Percentiles rank a stretch among this genome's conserved stretches.
Evolutionary conservation across 306 rosid species (phyloP).

Genomic region (Lagenaria siceraria): DNA sequence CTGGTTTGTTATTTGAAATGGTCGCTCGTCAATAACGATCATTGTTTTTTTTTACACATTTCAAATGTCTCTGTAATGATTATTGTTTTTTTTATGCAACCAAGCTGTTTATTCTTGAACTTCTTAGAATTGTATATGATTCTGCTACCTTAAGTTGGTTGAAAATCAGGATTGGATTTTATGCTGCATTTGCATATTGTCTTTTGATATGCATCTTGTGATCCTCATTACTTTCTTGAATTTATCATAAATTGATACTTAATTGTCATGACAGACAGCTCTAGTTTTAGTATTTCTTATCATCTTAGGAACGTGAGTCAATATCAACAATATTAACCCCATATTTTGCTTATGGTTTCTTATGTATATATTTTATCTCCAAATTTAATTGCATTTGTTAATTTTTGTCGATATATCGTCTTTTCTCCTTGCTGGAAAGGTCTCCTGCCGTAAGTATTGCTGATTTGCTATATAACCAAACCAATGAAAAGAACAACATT

Average conservation of each 20-base stretch:
- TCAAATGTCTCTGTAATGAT: no score
- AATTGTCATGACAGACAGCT: background rate
- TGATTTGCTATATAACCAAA: background rate
- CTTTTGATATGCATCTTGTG: background rate
- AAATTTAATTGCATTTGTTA: background rate
- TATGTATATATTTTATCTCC: background rate
- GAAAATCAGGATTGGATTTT: background rate
- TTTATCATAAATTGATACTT: background rate
- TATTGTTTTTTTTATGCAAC: background rate
- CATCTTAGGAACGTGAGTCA: background rate
- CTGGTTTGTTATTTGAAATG: no score
- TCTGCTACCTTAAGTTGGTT: background rate
- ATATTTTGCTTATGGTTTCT: background rate
- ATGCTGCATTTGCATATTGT: background rate
- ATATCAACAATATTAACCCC: background rate
- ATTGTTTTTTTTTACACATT: background rate
- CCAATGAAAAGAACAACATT: background rate
- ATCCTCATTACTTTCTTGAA: background rate
- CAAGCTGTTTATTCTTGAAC: no score
- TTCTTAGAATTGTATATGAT: no score
- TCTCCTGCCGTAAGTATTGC: background rate
- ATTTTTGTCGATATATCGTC: background rate
- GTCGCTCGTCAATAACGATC: background rate
- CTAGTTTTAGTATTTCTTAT: background rate
- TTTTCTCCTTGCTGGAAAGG: background rate